Evolutionary conservation across 2,329 filamentous ascomycete species (phyloP).

Genomic region (Colletotrichum brevisporum): DNA sequence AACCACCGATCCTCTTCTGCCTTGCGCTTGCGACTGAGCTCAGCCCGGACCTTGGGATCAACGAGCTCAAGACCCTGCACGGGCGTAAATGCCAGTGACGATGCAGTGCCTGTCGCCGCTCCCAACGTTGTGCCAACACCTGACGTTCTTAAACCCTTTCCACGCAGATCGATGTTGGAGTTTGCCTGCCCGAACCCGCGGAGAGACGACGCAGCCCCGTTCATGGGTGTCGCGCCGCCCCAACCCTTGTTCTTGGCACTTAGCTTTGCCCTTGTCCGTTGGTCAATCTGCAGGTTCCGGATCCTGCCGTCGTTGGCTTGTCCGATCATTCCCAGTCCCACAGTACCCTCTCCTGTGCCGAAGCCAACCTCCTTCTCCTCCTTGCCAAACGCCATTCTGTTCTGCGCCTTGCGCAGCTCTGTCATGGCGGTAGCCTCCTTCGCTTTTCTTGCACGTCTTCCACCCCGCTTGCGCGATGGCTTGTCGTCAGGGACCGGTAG

Average conservation of each 20-base stretch:
- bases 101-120: constrained; percentile 73
- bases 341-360: constrained; percentile 85
- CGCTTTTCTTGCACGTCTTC: constrained; percentile 88
- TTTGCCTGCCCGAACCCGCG: constrained; percentile 80
- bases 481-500: constrained; percentile 96
- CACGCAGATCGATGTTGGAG: constrained; percentile 77
- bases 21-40: constrained; percentile 90
- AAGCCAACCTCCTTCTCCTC: constrained; percentile 96
- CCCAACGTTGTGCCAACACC: constrained; percentile 83
- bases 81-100: constrained; percentile 91
- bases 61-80: constrained; percentile 96
- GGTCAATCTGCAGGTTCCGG: constrained; percentile 89
- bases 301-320: constrained; percentile 90
- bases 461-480: constrained; percentile 91
- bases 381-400: constrained; percentile 94
- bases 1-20: constrained; percentile 97
- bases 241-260: constrained; percentile 97
- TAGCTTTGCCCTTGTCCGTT: constrained; percentile 92
- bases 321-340: constrained; percentile 96
- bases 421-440: constrained; percentile 99
- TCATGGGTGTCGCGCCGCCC: constrained; percentile 79
- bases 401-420: constrained; percentile 94
- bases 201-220: constrained; percentile 83
- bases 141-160: constrained; percentile 83
- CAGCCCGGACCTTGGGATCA: constrained; percentile 90